These are phyloP conservation scores for Fagopyrum tataricum DNA, from an alignment of 148 eudicot species.

Conservation along the genomic window DNA sequence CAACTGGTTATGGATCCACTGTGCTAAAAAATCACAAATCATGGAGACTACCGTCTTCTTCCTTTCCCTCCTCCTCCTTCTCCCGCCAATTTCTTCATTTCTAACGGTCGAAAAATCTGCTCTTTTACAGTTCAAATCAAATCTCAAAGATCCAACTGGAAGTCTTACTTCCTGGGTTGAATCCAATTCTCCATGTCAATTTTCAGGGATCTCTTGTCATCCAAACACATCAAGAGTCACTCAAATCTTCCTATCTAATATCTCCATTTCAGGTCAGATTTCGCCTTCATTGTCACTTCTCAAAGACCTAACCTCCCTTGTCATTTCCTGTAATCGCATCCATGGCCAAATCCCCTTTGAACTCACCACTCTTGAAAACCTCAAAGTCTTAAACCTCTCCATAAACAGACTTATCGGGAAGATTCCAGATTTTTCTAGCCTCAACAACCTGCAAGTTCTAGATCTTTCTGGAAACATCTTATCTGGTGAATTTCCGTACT, in stretches of 20 bases:
- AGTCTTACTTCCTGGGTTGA: slow-evolving; percentile 60
- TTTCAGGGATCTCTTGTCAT: slow-evolving; percentile 65
- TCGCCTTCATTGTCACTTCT: slow-evolving; percentile 53
- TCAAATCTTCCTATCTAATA: slow-evolving; percentile 46
- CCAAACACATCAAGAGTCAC: slow-evolving; percentile 36
- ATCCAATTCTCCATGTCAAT: slow-evolving; percentile 51
- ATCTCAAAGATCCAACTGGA: slow-evolving; percentile 61
- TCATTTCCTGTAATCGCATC: slow-evolving; percentile 35
- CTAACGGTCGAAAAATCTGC: slow-evolving; percentile 39
- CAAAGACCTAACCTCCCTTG: slow-evolving; percentile 45
- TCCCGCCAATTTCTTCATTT: slow-evolving; percentile 29
- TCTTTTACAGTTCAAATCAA: slow-evolving; percentile 68
- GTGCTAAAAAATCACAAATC: not conserved
- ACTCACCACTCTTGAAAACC: slow-evolving; percentile 35
- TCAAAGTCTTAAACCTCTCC: slow-evolving; percentile 61
- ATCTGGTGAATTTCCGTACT: slow-evolving; percentile 61
- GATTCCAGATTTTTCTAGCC: slow-evolving; percentile 62
- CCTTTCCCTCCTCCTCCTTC: slow-evolving; percentile 13
- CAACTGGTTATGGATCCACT: not conserved
- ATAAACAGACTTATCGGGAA: slow-evolving; percentile 55
- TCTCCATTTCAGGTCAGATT: slow-evolving; percentile 49
- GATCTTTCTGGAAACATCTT: slow-evolving; percentile 65
- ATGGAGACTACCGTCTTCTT: not conserved
- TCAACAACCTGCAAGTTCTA: slow-evolving; percentile 46
- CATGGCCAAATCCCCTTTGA: slow-evolving; percentile 49